Percentiles rank a stretch among this genome's conserved stretches.
These are phyloP conservation scores for Candida schatavii DNA, from an alignment of 805 yeast genomes.

Conservation along the genomic window DNA sequence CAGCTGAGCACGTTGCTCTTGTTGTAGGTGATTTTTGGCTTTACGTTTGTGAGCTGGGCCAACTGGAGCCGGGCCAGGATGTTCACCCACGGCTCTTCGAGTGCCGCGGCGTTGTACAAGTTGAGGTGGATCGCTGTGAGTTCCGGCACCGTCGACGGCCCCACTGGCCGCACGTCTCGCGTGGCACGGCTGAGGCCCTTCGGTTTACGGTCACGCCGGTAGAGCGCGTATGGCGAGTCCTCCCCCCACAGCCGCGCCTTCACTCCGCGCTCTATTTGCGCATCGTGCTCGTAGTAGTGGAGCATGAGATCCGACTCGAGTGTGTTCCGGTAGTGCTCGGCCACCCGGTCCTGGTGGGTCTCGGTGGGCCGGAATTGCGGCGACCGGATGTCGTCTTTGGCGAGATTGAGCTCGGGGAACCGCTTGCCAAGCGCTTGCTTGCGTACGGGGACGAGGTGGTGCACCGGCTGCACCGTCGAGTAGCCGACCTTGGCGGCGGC, in stretches of 20 bases:
- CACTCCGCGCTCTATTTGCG: slow-evolving; percentile 53
- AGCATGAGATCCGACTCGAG: slow-evolving; percentile 75
- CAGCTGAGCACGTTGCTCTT: slow-evolving; percentile 79
- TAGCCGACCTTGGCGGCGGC: slow-evolving; percentile 46
- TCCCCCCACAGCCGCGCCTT: slow-evolving; percentile 85
- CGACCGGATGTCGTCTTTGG: slow-evolving; percentile 74
- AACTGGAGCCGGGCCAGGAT: slow-evolving; percentile 75
- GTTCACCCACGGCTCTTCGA: slow-evolving; percentile 66
- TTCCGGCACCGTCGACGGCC: slow-evolving; percentile 68
- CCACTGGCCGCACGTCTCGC: slow-evolving; percentile 68
- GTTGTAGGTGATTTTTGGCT: slow-evolving; percentile 71
- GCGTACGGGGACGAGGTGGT: slow-evolving; percentile 76
- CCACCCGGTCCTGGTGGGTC: slow-evolving; percentile 76
- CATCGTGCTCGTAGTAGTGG: slow-evolving; percentile 70
- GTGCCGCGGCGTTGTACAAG: slow-evolving; percentile 73
- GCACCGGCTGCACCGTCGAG: slow-evolving; percentile 86
- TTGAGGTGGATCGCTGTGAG: slow-evolving; percentile 67
- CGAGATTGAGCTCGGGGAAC: slow-evolving; percentile 62
- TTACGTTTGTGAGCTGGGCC: slow-evolving; percentile 92
- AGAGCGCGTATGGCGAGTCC: slow-evolving; percentile 81
- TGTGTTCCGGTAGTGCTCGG: slow-evolving; percentile 72
- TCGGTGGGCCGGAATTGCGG: slow-evolving; percentile 73
- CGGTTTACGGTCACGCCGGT: slow-evolving; percentile 77
- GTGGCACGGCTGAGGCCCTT: slow-evolving; percentile 71
- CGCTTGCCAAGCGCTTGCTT: slow-evolving; percentile 74